phyloP scores from a whole-genome alignment of 139 green algal species.

The Coccomyxa sp. region DNA sequence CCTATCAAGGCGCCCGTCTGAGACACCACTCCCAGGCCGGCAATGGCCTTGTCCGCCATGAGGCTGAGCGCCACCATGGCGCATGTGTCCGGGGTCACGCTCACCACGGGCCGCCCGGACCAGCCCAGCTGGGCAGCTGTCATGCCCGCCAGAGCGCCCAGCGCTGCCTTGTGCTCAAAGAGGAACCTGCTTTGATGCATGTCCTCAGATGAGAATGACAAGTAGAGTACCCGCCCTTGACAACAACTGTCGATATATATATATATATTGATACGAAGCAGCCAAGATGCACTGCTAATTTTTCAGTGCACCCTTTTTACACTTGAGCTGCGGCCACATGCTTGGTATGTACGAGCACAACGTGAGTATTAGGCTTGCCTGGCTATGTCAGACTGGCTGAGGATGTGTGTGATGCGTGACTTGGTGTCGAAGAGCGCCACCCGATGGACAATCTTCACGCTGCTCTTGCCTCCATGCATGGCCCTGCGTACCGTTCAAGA shows the following conservation, averaged over 20 bases:
- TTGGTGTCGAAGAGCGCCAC: constrained; percentile 36
- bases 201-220: too few species aligned
- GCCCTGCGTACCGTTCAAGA: not conserved
- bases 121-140: constrained; percentile 53
- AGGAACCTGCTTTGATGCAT: constrained; percentile 30
- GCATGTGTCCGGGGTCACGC: constrained; percentile 7
- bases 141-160: constrained; percentile 27
- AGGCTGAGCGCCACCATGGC: constrained; percentile 23
- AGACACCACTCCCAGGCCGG: constrained; percentile 46
- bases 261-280: not conserved
- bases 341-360: not conserved
- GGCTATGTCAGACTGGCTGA: constrained; percentile 46
- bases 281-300: not conserved
- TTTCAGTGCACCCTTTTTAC: not conserved
- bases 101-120: constrained; percentile 25
- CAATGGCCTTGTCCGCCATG: constrained; percentile 34
- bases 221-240: not conserved
- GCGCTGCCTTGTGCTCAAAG: constrained; percentile 23
- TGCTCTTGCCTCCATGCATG: constrained; percentile 16
- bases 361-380: constrained; percentile 16
- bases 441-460: constrained; percentile 35
- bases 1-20: constrained; percentile 42
- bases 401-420: constrained; percentile 31
- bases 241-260: not conserved
- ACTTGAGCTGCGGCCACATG: not conserved